Evolutionary conservation across 2,329 filamentous ascomycete species (phyloP), one percentile per base, ranked within the genome.

Genomic region (Bisporella sp.): DNA sequence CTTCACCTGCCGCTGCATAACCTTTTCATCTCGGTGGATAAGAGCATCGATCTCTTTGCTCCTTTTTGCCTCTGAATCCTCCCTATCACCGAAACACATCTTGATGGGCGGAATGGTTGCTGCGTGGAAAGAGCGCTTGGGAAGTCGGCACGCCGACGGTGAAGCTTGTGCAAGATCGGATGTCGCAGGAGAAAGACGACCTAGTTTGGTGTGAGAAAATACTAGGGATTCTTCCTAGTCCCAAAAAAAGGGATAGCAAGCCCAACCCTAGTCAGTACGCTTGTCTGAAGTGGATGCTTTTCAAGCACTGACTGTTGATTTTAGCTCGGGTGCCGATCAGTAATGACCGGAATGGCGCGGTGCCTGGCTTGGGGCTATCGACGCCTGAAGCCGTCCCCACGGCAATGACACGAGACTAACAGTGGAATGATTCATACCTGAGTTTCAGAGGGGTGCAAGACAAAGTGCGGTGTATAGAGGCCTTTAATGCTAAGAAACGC

Each of bases 21-120:
- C 79, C 78, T 93, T 96, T 73, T 92, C 89, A 73, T 97, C 93
- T 61, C 84, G 80, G 55, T 88, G 85, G 62, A 99, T 81, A 62
- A 81, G 73, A 71, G 86, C 88, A 66, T 99, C 93, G 61, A 99
- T 90, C 68, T 93, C 89, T 66, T 80, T 74, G 54, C 81, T 84
- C 62, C 79, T 80, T 54, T 75, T 72, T 57, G 73, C 73, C 60
- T 71, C 73, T 60, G 74, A 59, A 54, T 63, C 60, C 33, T 61
- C 72, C 57, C 73, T 68, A 54, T 69, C 69, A 54, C 81, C 79
- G 67, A 86, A 85, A 68, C 82, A 86, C 82, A 86, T 86, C 52
- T 56, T 73, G 63, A 58, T 40, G 40, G 47, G 40, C 44, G 39
- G 41, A 45, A 42, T n/a, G 8, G 5, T 45, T 21, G 8, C 35